Conservation (phyloP, 345 rosid species). For the Rhodamnia rubescens region DNA sequence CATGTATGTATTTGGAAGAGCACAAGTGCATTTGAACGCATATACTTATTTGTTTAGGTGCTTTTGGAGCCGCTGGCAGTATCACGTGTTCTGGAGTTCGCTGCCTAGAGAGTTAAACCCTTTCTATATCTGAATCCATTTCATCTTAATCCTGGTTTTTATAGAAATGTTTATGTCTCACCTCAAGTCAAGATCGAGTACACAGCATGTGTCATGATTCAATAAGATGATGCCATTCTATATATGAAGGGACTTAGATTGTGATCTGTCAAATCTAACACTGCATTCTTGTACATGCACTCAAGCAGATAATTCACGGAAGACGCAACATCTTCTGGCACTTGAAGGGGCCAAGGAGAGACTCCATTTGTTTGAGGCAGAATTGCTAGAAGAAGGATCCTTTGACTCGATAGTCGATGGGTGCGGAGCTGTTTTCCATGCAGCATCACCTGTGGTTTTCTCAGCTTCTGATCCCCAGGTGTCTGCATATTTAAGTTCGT, state of each 20-base stretch:
- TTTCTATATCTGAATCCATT: neutral
- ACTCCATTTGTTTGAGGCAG: constrained; percentile 18
- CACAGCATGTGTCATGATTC: neutral
- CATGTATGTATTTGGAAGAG: neutral
- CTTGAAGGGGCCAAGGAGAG: constrained; percentile 30
- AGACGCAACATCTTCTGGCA: constrained; percentile 13
- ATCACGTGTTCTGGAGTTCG: too few relatives aligned
- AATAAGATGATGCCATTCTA: neutral
- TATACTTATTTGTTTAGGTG: neutral
- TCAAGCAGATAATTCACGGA: constrained; percentile 18
- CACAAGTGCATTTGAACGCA: neutral
- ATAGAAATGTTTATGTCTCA: neutral
- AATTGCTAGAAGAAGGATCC: constrained; percentile 21
- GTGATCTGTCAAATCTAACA: neutral
- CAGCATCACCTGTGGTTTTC: constrained; percentile 37
- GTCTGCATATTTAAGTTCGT: neutral
- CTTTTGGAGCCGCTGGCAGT: neutral
- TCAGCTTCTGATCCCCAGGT: constrained; percentile 28
- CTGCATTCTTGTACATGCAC: neutral
- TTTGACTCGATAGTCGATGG: constrained; percentile 20
- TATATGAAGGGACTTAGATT: neutral
- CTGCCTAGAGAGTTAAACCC: too few relatives aligned
- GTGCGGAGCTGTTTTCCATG: constrained; percentile 18
- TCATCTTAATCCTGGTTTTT: neutral
- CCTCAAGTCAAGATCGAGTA: neutral